Evolutionary conservation across 148 eudicot species (phyloP).

Genomic region (Spergularia marina): DNA sequence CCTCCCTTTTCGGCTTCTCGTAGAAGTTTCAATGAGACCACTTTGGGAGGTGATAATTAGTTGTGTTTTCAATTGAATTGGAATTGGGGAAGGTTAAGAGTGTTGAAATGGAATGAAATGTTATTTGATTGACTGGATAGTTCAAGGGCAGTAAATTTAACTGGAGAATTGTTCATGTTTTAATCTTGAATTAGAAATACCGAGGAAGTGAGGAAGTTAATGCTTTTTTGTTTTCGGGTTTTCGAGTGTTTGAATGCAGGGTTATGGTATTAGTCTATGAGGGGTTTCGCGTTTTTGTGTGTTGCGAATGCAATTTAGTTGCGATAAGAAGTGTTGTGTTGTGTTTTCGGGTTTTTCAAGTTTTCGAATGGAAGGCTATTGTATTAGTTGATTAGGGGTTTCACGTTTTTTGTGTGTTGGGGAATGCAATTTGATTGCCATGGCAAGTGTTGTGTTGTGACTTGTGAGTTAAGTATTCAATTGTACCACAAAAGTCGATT

Average conservation of each 20-base stretch:
- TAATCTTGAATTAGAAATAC: background rate
- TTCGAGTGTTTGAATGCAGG: no score
- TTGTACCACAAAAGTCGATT: background rate
- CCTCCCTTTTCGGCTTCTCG: no score
- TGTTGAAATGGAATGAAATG: no score
- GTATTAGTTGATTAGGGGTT: background rate
- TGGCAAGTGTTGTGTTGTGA: background rate
- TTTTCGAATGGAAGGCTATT: no score
- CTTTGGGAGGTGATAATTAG: no score
- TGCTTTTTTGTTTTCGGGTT: background rate
- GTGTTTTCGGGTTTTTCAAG: no score
- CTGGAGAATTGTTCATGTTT: background rate
- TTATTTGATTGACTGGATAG: background rate
- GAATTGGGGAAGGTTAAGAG: no score
- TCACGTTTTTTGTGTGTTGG: background rate
- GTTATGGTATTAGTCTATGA: background rate
- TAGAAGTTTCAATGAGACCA: no score
- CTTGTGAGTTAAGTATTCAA: no score
- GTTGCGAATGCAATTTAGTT: background rate
- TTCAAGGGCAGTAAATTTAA: background rate
- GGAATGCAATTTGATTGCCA: background rate
- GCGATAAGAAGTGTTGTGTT: background rate
- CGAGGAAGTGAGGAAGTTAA: background rate
- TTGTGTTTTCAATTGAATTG: no score
- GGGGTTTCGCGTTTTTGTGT: background rate